phyloP scores from a whole-genome alignment of 2,329 filamentous ascomycete genomes.

The Aspergillus tanneri region DNA sequence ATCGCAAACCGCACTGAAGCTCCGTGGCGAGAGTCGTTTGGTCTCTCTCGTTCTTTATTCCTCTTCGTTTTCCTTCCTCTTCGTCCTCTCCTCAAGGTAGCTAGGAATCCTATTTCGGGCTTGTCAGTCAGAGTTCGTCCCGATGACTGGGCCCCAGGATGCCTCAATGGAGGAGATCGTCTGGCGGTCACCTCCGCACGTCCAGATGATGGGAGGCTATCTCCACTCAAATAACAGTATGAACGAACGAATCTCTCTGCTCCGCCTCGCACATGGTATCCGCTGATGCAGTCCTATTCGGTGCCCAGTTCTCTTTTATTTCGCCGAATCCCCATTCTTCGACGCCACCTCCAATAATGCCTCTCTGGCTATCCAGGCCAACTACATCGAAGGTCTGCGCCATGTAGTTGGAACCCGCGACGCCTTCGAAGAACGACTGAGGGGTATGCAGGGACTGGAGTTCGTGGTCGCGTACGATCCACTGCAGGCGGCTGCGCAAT shows the following conservation, averaged over 20 bases:
- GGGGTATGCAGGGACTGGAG: slow-evolving; percentile 57
- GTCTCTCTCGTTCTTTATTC: slow-evolving; percentile 1
- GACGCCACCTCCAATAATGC: slow-evolving; percentile 62
- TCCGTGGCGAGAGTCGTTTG: background rate
- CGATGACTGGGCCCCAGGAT: slow-evolving; percentile 38
- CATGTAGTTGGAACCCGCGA: slow-evolving; percentile 55
- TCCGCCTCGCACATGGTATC: background rate
- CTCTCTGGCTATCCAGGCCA: slow-evolving; percentile 53
- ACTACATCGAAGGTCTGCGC: slow-evolving; percentile 49
- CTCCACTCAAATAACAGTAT: slow-evolving; percentile 48
- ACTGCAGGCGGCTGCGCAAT: slow-evolving; percentile 46
- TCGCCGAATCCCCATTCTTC: slow-evolving; percentile 63
- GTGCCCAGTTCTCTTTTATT: slow-evolving; percentile 58
- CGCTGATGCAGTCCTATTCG: background rate
- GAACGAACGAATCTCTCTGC: slow-evolving; percentile 11
- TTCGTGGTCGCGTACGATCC: slow-evolving; percentile 61
- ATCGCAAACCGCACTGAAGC: background rate
- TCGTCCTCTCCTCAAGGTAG: background rate
- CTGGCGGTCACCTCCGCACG: slow-evolving; percentile 47
- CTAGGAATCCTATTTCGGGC: background rate
- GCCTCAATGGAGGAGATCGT: slow-evolving; percentile 45
- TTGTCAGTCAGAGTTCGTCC: background rate
- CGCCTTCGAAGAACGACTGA: slow-evolving; percentile 56
- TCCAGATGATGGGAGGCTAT: slow-evolving; percentile 48
- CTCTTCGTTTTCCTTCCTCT: slow-evolving; percentile 3